Conservation (phyloP, 2,329 filamentous ascomycete species). For the Acephala macrosclerotiorum region DNA sequence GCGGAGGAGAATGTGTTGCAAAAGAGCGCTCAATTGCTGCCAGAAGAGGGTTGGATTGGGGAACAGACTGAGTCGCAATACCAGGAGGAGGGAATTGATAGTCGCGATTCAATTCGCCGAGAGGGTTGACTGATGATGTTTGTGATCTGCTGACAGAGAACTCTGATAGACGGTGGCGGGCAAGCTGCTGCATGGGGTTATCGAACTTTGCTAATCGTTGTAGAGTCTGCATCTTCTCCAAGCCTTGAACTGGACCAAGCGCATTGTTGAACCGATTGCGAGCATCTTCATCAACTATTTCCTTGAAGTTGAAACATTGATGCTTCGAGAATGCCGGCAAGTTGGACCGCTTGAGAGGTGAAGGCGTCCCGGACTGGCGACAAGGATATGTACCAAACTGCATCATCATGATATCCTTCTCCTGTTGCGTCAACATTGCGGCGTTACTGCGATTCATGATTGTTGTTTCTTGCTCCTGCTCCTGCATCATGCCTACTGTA, state of each 20-base stretch:
- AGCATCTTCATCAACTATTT: slow-evolving; percentile 18
- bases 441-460: background rate
- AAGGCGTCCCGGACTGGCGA: background rate
- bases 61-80: slow-evolving; percentile 13
- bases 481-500: slow-evolving; percentile 2
- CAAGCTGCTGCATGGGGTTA: slow-evolving; percentile 40
- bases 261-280: slow-evolving; percentile 13
- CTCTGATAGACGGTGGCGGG: slow-evolving; percentile 37
- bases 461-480: background rate
- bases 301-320: slow-evolving; percentile 6
- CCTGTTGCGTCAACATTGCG: slow-evolving; percentile 15
- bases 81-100: slow-evolving; percentile 40
- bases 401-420: slow-evolving; percentile 11
- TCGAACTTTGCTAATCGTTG: slow-evolving; percentile 42
- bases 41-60: slow-evolving; percentile 35
- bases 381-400: slow-evolving; percentile 1
- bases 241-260: slow-evolving; percentile 28
- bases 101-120: slow-evolving; percentile 32
- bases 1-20: slow-evolving; percentile 4
- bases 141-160: slow-evolving; percentile 33
- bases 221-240: slow-evolving; percentile 44
- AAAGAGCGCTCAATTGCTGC: slow-evolving; percentile 16
- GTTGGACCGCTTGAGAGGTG: background rate
- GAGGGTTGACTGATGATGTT: slow-evolving; percentile 1
- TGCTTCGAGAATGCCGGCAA: background rate